These are phyloP conservation scores for Chytriomyces sp. DNA, from an alignment of 192 early-diverging fungal species.

Conservation along the genomic window DNA sequence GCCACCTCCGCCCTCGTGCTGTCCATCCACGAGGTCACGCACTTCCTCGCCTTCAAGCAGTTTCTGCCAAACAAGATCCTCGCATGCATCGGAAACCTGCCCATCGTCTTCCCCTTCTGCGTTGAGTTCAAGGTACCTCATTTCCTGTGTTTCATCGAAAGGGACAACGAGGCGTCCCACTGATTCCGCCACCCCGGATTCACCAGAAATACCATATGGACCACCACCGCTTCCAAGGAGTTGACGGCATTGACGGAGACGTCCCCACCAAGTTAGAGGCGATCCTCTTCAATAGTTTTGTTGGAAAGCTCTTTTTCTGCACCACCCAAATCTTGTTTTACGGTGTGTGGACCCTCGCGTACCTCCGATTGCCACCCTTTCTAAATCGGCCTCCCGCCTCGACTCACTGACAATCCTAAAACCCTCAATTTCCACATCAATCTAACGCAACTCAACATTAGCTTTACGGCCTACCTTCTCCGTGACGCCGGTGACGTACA, in stretches of 20 bases:
- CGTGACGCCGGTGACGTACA: constrained; percentile 31
- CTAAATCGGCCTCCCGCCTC: neutral
- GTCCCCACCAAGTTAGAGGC: constrained; percentile 88
- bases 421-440: too few relatives aligned
- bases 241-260: constrained; percentile 90
- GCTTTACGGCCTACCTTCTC: constrained; percentile 46
- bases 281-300: constrained; percentile 53
- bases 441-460: too few relatives aligned
- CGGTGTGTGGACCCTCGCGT: constrained; percentile 34
- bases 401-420: neutral
- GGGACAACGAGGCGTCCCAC: too few relatives aligned
- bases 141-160: neutral
- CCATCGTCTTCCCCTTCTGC: constrained; percentile 65
- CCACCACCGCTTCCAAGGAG: constrained; percentile 97
- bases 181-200: neutral
- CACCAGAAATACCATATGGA: constrained; percentile 76
- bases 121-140: constrained; percentile 30
- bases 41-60: constrained; percentile 76
- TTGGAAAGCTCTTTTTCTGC: constrained; percentile 48
- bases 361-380: neutral
- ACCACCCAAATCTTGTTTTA: constrained; percentile 50
- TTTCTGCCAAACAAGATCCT: constrained; percentile 79
- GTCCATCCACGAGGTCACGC: constrained; percentile 91
- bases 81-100: constrained; percentile 83
- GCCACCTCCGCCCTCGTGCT: constrained; percentile 80